Evolutionary conservation across 2,329 filamentous ascomycete genomes (phyloP).

Genomic region (Diplodia seriata): DNA sequence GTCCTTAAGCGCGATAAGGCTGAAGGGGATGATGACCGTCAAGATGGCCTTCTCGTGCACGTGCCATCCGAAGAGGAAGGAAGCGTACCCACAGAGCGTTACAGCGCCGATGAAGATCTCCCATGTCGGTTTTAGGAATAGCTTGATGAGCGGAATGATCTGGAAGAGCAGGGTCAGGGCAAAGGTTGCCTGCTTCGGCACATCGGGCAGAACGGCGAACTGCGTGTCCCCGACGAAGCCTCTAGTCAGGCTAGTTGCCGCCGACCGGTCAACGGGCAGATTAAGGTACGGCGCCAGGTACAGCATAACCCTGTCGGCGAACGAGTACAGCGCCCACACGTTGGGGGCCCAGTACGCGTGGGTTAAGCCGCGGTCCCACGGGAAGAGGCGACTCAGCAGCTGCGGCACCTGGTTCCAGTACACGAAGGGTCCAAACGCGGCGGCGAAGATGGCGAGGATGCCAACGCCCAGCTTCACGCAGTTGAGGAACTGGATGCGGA

Average conservation of each 20-base stretch:
- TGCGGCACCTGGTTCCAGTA: conserved; percentile 83
- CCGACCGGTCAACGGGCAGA: conserved; percentile 73
- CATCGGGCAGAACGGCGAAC: conserved; percentile 90
- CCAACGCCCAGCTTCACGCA: conserved; percentile 81
- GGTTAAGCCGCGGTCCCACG: conserved; percentile 90
- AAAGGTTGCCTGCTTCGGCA: conserved; percentile 82
- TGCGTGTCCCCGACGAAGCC: conserved; percentile 92
- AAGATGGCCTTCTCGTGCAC: conserved; percentile 98
- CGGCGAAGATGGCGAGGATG: conserved; percentile 72
- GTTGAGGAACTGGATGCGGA: conserved; percentile 78
- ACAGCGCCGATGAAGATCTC: conserved; percentile 87
- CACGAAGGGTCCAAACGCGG: conserved; percentile 90
- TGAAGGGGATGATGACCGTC: conserved; percentile 93
- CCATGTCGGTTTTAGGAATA: conserved; percentile 83
- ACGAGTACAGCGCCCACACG: conserved; percentile 95
- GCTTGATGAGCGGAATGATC: conserved; percentile 71
- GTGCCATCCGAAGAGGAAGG: conserved; percentile 98
- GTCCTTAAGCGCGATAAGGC: conserved; percentile 86
- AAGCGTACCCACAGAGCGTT: conserved; percentile 92
- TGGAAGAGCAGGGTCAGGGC: conserved; percentile 83
- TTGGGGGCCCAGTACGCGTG: conserved; percentile 99
- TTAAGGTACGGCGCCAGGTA: conserved; percentile 81
- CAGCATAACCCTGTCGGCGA: conserved; percentile 83
- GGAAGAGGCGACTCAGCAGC: conserved; percentile 83
- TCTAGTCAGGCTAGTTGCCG: conserved; percentile 86